Evolutionary conservation across 2,329 filamentous ascomycete species (phyloP).

Genomic region (Cladosporium sp.): DNA sequence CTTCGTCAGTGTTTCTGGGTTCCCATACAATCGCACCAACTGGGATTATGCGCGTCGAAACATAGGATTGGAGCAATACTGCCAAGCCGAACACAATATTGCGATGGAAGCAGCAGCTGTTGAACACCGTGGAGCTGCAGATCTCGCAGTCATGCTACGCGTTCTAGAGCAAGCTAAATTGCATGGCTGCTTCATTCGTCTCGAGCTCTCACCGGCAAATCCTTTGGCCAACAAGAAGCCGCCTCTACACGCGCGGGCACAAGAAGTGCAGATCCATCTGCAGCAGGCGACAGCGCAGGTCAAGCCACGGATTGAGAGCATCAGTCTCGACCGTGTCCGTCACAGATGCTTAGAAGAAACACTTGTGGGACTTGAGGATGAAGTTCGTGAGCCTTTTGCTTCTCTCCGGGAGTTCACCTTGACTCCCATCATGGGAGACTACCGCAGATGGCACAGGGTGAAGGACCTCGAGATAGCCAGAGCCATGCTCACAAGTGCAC

Average conservation of each 20-base stretch:
- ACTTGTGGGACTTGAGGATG: background rate
- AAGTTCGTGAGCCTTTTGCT: background rate
- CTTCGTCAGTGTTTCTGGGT: background rate
- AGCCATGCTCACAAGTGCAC: background rate
- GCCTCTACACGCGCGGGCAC: background rate
- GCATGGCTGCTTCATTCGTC: background rate
- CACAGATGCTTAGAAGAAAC: background rate
- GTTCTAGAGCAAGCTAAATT: background rate
- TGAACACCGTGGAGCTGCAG: background rate
- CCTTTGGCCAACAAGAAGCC: background rate
- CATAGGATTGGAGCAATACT: background rate
- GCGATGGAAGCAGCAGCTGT: background rate
- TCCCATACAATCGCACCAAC: background rate
- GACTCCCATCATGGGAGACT: background rate
- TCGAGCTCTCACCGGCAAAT: background rate
- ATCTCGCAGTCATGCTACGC: background rate
- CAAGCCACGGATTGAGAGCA: background rate
- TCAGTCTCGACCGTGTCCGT: background rate
- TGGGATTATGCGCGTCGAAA: background rate
- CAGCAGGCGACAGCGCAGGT: background rate
- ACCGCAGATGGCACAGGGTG: background rate
- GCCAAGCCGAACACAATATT: background rate
- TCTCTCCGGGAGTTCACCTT: background rate
- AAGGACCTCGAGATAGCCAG: background rate
- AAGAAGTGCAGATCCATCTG: background rate